Evolutionary conservation across 768 basidiomycete genomes (phyloP), one percentile per base, ranked within the genome.

Genomic region (Trametes cubensis): DNA sequence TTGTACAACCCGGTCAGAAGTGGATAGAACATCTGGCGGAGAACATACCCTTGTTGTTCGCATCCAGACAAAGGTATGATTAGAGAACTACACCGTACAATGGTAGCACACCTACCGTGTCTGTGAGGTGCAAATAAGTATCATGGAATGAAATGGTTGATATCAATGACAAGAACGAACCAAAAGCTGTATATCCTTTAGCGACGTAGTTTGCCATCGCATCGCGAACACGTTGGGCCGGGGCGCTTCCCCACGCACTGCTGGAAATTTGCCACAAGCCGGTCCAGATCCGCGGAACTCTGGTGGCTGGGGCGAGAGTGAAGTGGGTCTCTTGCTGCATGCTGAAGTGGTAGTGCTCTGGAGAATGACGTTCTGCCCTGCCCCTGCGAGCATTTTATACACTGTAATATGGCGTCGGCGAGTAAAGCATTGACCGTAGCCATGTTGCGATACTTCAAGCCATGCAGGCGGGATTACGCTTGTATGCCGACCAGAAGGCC

Each of bases 251-350:
- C 90, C 90, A 93, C 1, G 90, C 90, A 48, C 84, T 87, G 67
- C 87, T 87, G 15, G 91, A 90, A 38, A 93, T 80, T 63, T 92
- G 91, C 91, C 91, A 93, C 2, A 93, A 79, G 10, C 90, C 90
- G 7, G 81, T 83, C 87, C 88, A 90, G 56, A 92, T 70, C 57
- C 90, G 83, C 39, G 90, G 86, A 20, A 79, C 80, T 23, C 69
- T 68, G 84, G 81, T 5, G 83, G 81, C 17, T 10, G 58, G 63
- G 0, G 58, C 39, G n/a, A 64, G 58, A 5, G 58, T 51, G 58
- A 64, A 64, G 13, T 55, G 48, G 1, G 48, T 56, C 26, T 64
- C 58, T 26, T 15, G n/a, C 10, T 55, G 47, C 63, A 64, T 60
- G 58, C 88, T 89, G 23, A 89, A 79, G 21, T 72, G 65, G 84